Evolutionary conservation across 805 yeast species (phyloP).

Genomic region (Saturnispora zaruensis): DNA sequence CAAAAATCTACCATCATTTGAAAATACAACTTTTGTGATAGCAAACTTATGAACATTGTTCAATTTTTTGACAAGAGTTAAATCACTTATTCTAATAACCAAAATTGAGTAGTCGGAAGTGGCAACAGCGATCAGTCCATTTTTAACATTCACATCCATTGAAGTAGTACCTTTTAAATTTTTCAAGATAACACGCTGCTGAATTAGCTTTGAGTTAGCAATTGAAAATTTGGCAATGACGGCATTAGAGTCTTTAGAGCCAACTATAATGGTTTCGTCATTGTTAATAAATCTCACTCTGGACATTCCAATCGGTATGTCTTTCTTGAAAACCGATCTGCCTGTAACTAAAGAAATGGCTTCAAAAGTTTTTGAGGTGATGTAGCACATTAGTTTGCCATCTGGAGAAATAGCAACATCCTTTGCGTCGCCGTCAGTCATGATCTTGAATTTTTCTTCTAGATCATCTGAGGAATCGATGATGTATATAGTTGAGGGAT

Average conservation of each 20-base stretch:
- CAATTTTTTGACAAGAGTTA: slow-evolving; percentile 42
- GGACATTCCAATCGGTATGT: slow-evolving; percentile 22
- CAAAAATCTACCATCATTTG: slow-evolving; percentile 56
- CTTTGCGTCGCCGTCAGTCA: slow-evolving; percentile 44
- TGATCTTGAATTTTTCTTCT: slow-evolving; percentile 44
- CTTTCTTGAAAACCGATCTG: slow-evolving; percentile 26
- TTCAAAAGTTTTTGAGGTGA: slow-evolving; percentile 48
- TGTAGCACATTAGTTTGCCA: slow-evolving; percentile 55
- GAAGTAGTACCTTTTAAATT: slow-evolving; percentile 51
- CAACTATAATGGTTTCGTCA: slow-evolving; percentile 35
- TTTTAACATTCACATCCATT: slow-evolving; percentile 33
- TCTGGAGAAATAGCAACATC: slow-evolving; percentile 64
- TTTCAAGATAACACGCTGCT: slow-evolving; percentile 34
- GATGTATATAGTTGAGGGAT: slow-evolving; percentile 56
- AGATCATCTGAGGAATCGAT: slow-evolving; percentile 46
- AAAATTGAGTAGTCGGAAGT: slow-evolving; percentile 61
- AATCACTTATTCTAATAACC: slow-evolving; percentile 42
- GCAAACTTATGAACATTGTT: slow-evolving; percentile 69
- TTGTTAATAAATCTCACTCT: slow-evolving; percentile 29
- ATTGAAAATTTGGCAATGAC: slow-evolving; percentile 38
- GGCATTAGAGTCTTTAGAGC: slow-evolving; percentile 37
- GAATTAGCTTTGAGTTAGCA: slow-evolving; percentile 34
- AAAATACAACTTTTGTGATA: slow-evolving; percentile 62
- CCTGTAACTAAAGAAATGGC: slow-evolving; percentile 45
- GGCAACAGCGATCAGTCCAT: slow-evolving; percentile 44